These are phyloP conservation scores for Globisporangium nunn DNA, from an alignment of 352 stramenopile genomes.

Conservation along the genomic window DNA sequence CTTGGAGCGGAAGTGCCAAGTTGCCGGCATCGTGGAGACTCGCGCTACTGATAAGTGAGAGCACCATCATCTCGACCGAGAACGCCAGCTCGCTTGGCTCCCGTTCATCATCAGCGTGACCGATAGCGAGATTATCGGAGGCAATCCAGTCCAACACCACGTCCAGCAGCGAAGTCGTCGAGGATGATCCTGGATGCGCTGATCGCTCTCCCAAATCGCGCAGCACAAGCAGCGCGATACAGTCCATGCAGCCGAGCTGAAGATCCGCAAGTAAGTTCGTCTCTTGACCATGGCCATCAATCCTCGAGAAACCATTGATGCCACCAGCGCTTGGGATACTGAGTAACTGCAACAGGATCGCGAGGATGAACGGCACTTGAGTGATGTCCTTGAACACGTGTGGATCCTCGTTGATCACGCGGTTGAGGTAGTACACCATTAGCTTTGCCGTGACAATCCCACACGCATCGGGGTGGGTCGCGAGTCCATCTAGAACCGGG, in stretches of 20 bases:
- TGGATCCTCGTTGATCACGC: slow-evolving; percentile 37
- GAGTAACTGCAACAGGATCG: slow-evolving; percentile 42
- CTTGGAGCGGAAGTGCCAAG: slow-evolving; percentile 25
- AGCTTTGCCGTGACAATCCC: slow-evolving; percentile 57
- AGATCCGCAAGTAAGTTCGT: slow-evolving; percentile 45
- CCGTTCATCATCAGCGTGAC: not conserved
- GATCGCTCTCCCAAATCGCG: slow-evolving; percentile 9
- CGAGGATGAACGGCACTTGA: slow-evolving; percentile 18
- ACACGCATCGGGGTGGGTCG: slow-evolving; percentile 16
- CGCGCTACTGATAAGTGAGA: slow-evolving; percentile 12
- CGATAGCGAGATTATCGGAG: not conserved
- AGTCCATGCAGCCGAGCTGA: slow-evolving; percentile 68
- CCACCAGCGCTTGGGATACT: slow-evolving; percentile 22
- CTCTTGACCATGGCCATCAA: not conserved
- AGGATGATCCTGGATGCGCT: not conserved
- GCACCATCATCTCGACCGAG: slow-evolving; percentile 8
- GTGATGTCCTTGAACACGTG: slow-evolving; percentile 16
- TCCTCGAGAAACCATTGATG: not conserved
- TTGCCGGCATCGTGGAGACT: slow-evolving; percentile 14
- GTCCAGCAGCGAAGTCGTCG: slow-evolving; percentile 16
- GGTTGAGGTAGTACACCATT: slow-evolving; percentile 75
- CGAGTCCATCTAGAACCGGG: slow-evolving; percentile 12
- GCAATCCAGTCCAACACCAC: slow-evolving; percentile 34
- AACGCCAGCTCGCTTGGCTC: slow-evolving; percentile 3
- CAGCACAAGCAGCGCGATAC: slow-evolving; percentile 39